Evolutionary conservation across 345 rosid species (phyloP).

Genomic region (Citrus unshiu): DNA sequence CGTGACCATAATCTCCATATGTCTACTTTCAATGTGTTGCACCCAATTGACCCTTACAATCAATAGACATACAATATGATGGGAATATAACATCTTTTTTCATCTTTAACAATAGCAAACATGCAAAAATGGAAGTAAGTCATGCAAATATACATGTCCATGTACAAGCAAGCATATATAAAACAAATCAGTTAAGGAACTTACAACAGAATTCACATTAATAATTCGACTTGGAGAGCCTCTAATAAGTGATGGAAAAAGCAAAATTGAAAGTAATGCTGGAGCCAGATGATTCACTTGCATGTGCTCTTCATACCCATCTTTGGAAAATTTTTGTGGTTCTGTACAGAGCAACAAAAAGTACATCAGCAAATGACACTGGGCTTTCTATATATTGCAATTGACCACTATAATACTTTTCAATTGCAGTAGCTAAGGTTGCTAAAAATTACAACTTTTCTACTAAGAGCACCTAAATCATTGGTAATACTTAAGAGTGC

Average conservation of each 20-base stretch:
- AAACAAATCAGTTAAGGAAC: slow-evolving; percentile 25
- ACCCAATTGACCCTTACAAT: background rate
- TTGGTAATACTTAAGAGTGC: background rate
- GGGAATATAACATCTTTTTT: background rate
- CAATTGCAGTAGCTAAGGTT: background rate
- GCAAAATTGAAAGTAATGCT: slow-evolving; percentile 77
- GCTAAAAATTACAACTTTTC: background rate
- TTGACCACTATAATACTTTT: background rate
- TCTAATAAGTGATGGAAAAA: slow-evolving; percentile 85
- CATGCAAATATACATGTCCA: background rate
- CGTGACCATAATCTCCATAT: background rate
- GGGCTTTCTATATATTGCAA: background rate
- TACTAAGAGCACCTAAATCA: background rate
- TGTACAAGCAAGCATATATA: background rate
- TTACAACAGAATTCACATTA: slow-evolving; percentile 95
- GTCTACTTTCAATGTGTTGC: too few species aligned
- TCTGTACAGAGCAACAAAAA: slow-evolving; percentile 36
- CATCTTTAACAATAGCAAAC: background rate
- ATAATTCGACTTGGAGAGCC: slow-evolving; percentile 95
- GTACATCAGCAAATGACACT: slow-evolving; percentile 14
- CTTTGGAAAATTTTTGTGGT: slow-evolving; percentile 84
- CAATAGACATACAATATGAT: background rate
- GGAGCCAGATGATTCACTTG: slow-evolving; percentile 99
- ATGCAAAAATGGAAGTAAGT: background rate
- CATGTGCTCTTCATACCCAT: slow-evolving; percentile 91